Conservation (phyloP, 768 basidiomycete species). For the Rhodotorula diobovata region DNA sequence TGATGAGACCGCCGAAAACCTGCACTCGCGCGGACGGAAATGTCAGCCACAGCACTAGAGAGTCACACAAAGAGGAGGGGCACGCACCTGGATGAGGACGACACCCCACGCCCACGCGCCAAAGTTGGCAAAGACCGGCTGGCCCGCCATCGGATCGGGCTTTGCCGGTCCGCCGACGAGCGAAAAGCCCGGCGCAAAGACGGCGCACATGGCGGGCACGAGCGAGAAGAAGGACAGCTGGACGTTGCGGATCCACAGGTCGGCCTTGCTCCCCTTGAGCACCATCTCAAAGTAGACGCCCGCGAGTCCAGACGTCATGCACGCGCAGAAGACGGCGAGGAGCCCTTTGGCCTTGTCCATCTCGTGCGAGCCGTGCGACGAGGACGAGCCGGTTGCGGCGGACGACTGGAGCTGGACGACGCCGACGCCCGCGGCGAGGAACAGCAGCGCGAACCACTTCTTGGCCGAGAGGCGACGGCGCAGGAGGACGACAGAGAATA, state of each 20-base stretch:
- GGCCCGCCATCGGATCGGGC: slow-evolving; percentile 18
- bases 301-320: slow-evolving; percentile 90
- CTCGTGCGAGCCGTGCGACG: slow-evolving; percentile 48
- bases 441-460: slow-evolving; percentile 74
- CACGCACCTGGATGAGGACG: slow-evolving; percentile 56
- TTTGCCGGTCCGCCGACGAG: slow-evolving; percentile 1
- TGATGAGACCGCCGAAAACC: slow-evolving; percentile 85
- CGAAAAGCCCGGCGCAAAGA: slow-evolving; percentile 41
- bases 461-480: slow-evolving; percentile 51
- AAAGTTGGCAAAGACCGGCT: slow-evolving; percentile 72
- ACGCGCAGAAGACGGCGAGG: slow-evolving; percentile 80
- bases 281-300: slow-evolving; percentile 99
- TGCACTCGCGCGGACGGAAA: no score
- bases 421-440: slow-evolving; percentile 49
- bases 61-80: background rate
- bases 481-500: slow-evolving; percentile 86
- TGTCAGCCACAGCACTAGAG: background rate
- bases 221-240: slow-evolving; percentile 92
- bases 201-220: slow-evolving; percentile 74
- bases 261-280: slow-evolving; percentile 77
- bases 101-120: slow-evolving; percentile 88
- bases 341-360: slow-evolving; percentile 85
- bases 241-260: slow-evolving; percentile 94
- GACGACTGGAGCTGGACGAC: slow-evolving; percentile 72
- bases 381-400: slow-evolving; percentile 19